phyloP scores from a whole-genome alignment of 495 filamentous ascomycete species.

The Neurospora sp. region DNA sequence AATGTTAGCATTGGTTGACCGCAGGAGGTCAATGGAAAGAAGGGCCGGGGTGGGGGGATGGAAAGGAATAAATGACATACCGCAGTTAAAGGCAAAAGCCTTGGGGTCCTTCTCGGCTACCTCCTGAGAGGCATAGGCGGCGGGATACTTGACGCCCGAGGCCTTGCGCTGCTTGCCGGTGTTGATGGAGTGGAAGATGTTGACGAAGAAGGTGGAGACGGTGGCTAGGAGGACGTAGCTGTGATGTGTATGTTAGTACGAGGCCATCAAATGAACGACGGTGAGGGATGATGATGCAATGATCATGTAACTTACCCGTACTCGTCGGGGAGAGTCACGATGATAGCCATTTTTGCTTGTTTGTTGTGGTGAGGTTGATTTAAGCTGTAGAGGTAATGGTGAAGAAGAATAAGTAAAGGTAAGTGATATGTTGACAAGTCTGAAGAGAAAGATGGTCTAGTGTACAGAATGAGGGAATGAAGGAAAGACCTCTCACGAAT shows the following conservation, averaged over 20 bases:
- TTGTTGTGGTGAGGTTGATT: not conserved
- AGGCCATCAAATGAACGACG: not conserved
- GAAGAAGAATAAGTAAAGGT: not conserved
- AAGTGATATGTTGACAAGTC: not conserved
- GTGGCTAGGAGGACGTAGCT: slow-evolving; percentile 51
- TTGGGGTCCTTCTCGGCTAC: slow-evolving; percentile 45
- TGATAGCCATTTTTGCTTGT: slow-evolving; percentile 16
- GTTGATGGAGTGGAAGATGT: slow-evolving; percentile 39
- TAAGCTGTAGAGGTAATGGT: not conserved
- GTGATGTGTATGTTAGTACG: not conserved
- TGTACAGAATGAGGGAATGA: not conserved
- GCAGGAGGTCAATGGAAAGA: too few relatives aligned
- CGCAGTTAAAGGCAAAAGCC: slow-evolving; percentile 42
- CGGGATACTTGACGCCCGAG: slow-evolving; percentile 53
- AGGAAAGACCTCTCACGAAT: not conserved
- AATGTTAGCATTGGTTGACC: slow-evolving; percentile 14
- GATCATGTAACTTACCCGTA: slow-evolving; percentile 29
- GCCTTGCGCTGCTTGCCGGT: slow-evolving; percentile 37
- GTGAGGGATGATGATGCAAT: not conserved
- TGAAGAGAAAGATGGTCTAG: not conserved
- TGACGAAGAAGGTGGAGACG: slow-evolving; percentile 48
- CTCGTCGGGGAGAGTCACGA: slow-evolving; percentile 22
- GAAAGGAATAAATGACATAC: too few relatives aligned
- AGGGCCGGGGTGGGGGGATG: too few relatives aligned
- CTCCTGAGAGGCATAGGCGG: slow-evolving; percentile 50